Evolutionary conservation across 129 eudicot genomes (phyloP).

Genomic region (Flaveria sonorensis): DNA sequence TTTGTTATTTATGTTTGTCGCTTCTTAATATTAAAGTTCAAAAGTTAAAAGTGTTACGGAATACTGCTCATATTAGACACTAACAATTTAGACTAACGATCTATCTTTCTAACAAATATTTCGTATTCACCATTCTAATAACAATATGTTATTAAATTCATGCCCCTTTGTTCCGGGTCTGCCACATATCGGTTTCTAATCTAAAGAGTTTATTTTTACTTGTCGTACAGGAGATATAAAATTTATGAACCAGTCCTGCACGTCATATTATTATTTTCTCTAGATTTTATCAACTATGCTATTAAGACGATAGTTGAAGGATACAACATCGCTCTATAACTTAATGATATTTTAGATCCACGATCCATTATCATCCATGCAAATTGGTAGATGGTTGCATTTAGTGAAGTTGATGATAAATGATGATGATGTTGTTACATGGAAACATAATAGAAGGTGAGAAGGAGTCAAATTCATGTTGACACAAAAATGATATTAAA

Average conservation of each 20-base stretch:
- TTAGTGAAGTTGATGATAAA: neutral
- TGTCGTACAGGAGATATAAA: too few species aligned
- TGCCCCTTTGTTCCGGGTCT: too few species aligned
- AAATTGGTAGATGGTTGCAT: conserved; percentile 3
- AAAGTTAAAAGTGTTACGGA: too few species aligned
- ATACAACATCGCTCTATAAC: neutral
- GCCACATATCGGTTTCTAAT: too few species aligned
- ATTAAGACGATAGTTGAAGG: too few species aligned
- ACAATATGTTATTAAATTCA: neutral
- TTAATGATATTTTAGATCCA: neutral
- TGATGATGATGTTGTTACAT: neutral
- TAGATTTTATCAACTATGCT: neutral
- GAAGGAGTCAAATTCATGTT: neutral
- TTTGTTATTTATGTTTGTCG: too few species aligned
- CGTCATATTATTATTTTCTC: neutral
- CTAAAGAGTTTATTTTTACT: too few species aligned
- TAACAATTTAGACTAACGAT: too few species aligned
- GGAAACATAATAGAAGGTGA: neutral
- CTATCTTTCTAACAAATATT: neutral
- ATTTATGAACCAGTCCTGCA: too few species aligned
- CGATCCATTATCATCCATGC: neutral
- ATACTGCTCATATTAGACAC: too few species aligned
- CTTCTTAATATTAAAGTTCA: too few species aligned
- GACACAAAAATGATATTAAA: neutral
- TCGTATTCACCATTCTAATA: neutral